Base-by-base conservation (phyloP, 2,329 filamentous ascomycete genomes). In the Aspergillus fumigatus region DNA sequence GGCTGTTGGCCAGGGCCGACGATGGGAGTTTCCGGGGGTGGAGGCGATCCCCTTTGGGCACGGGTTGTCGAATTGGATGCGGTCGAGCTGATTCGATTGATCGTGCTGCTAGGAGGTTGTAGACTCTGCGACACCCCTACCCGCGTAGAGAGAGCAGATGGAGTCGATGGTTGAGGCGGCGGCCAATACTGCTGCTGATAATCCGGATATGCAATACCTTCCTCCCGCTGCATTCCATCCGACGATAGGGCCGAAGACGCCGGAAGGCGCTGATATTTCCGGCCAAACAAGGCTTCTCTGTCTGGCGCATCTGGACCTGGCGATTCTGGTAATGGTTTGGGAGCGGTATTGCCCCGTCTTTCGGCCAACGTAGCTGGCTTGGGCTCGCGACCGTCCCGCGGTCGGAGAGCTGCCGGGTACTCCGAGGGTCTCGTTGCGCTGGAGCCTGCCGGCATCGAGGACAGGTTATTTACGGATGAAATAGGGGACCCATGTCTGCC, bases 31-130 rank as follows among this genome's bases (percentile, higher is more conserved):
- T 97, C 93, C 8, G 94, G 94, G 1, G 94, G 94, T 4, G 94
- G 93, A 4, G 94, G 94, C 27, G 93, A 97, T 47, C 94, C 94
- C 65, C 94, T 84, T 68, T 89, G 92, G 21, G 94, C 94, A 62
- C 90, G 86, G 2, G 93, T 97, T 0, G 94, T 99, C 2, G 92
- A 96, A 11, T 87, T 96, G 0, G 94, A 97, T 14, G 93, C 92
- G 7, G 90, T 96, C 2, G 93, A 97, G 66, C 82, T 84, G 60
- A 88, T 77, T 32, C 85, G 79, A 64, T 85, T 86, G 59, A 87
- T 79, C 1, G 81, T 79, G 27, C 70, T 74, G 9, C 79, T 80
- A 17, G 81, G 78, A 29, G 84, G 77, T 50, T 79, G 78, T 55
- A 85, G 71, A 55, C 48, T 66, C 26, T 74, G 74, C 41, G 62